Percentiles rank a stretch among this genome's conserved stretches.
These are phyloP conservation scores for Podospora pseudocomata DNA, from an alignment of 495 filamentous ascomycete genomes.

Conservation along the genomic window DNA sequence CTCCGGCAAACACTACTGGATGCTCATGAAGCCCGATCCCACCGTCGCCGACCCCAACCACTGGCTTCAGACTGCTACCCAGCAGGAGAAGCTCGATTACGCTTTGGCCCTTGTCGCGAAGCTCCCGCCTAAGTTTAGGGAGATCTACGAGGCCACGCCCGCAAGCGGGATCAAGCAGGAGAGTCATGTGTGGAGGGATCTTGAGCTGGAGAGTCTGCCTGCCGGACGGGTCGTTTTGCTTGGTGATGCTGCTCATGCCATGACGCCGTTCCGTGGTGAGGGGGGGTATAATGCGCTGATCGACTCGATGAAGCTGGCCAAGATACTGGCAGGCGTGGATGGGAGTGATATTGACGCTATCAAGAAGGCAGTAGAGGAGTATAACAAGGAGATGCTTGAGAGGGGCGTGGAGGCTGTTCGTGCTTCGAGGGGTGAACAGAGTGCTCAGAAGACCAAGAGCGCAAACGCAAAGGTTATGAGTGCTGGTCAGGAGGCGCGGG, in stretches of 20 bases:
- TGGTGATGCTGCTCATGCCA: constrained; percentile 53
- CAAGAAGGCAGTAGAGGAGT: background rate
- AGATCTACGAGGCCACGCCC: constrained; percentile 24
- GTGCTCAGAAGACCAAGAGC: background rate
- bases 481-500: background rate
- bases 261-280: constrained; percentile 39
- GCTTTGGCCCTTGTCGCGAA: constrained; percentile 25
- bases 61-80: constrained; percentile 24
- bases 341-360: background rate
- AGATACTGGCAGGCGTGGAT: background rate
- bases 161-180: constrained; percentile 19
- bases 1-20: constrained; percentile 27
- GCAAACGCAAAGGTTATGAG: background rate
- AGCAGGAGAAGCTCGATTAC: constrained; percentile 22
- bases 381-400: background rate
- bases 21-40: constrained; percentile 24
- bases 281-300: background rate
- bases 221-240: constrained; percentile 43
- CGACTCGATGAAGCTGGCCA: background rate
- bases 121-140: constrained; percentile 21
- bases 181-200: constrained; percentile 23
- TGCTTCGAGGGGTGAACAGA: background rate
- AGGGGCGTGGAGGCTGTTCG: background rate
- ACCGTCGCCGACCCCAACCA: constrained; percentile 20
- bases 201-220: constrained; percentile 23